phyloP scores from a whole-genome alignment of 345 rosid genomes.

The Lumnitzera racemosa region DNA sequence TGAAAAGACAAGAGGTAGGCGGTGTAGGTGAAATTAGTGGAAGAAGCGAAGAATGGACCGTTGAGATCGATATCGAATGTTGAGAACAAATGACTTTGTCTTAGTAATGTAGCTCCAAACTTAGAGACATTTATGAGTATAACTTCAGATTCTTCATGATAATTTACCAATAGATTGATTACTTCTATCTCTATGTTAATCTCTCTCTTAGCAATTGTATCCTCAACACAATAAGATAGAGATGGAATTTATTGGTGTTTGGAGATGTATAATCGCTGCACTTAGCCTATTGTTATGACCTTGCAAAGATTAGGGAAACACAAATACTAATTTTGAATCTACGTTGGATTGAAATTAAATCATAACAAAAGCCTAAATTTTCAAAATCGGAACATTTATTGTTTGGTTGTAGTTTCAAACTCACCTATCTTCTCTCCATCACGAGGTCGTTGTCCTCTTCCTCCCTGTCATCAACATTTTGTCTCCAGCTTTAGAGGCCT shows the following conservation, averaged over 20 bases:
- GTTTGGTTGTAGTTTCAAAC: conserved; percentile 58
- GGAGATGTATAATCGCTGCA: no score
- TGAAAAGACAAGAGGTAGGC: conserved; percentile 55
- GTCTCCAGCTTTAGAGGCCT: conserved; percentile 53
- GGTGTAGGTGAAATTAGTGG: conserved; percentile 48
- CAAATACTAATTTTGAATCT: neutral
- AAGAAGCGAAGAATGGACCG: conserved; percentile 75
- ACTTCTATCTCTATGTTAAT: no score
- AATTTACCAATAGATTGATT: neutral
- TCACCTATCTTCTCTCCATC: conserved; percentile 87
- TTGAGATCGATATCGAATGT: conserved; percentile 74
- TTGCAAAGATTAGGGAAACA: no score
- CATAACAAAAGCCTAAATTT: conserved; percentile 2
- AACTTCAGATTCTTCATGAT: conserved; percentile 77
- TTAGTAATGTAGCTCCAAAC: conserved; percentile 41
- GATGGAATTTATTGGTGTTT: no score
- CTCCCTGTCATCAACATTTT: conserved; percentile 62
- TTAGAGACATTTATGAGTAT: conserved; percentile 43
- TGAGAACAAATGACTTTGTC: conserved; percentile 51
- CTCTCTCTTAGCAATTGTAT: no score
- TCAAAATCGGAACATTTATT: conserved; percentile 34
- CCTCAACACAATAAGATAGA: no score
- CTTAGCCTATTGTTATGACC: no score
- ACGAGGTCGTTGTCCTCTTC: conserved; percentile 31
- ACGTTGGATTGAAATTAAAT: neutral